Percentiles rank a stretch among this genome's conserved stretches.
Evolutionary conservation across 2,329 filamentous ascomycete species (phyloP).

Genomic region (Aspergillus sp.): DNA sequence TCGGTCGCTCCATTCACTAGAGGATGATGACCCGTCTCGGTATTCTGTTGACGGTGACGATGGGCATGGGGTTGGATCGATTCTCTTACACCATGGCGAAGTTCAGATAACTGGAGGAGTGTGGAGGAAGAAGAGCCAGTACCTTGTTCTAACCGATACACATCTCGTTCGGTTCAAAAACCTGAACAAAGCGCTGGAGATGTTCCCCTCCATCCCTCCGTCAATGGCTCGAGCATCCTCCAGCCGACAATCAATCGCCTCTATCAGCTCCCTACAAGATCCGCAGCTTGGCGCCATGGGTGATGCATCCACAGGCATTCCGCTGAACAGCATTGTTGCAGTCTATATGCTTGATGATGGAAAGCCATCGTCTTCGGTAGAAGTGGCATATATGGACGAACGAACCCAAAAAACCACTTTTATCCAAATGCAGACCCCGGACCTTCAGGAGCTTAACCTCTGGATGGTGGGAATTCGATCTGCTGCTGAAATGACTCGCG

Average conservation of each 20-base stretch:
- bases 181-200: conserved; percentile 64
- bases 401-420: conserved; percentile 59
- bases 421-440: conserved; percentile 64
- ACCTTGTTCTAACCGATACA: conserved; percentile 68
- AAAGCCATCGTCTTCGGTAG: conserved; percentile 64
- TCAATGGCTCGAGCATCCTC: conserved; percentile 43
- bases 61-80: conserved; percentile 39
- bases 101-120: conserved; percentile 69
- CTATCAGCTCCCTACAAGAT: conserved; percentile 62
- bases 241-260: conserved; percentile 59
- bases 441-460: conserved; percentile 63
- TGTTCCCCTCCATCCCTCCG: conserved; percentile 55
- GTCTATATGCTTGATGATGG: conserved; percentile 68
- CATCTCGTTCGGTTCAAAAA: conserved; percentile 69
- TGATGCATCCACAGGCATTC: conserved; percentile 56
- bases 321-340: conserved; percentile 66
- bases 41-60: conserved; percentile 21
- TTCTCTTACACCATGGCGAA: conserved; percentile 66
- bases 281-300: conserved; percentile 57
- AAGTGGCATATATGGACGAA: conserved; percentile 68
- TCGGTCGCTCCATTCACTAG: conserved; percentile 51
- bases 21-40: conserved; percentile 37
- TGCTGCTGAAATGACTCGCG: conserved; percentile 57
- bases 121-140: conserved; percentile 72
- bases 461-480: conserved; percentile 65